Base-by-base conservation (phyloP, 192 early-diverging fungal genomes). In the Phlyctochytrium bullatum region DNA sequence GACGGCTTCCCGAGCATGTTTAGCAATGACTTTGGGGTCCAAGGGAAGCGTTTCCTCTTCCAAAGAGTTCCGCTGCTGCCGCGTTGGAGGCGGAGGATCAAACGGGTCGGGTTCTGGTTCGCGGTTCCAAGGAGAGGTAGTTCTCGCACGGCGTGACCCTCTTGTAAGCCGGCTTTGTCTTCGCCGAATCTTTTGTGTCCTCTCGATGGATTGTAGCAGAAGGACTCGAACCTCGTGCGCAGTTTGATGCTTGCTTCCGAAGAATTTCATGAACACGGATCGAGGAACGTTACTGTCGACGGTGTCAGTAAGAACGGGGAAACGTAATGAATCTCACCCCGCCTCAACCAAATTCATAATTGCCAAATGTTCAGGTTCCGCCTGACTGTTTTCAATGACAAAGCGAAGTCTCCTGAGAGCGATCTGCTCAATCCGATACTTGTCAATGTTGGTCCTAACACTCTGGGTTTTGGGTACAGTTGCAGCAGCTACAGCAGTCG, bases 171-270 rank as follows among this genome's bases (percentile, higher is more conserved):
- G 6, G 40, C 40, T 47, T 47, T 47, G 40, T 47, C 40, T 47
- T 20, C 20, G 6, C 20, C 71, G 69, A 25, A 73, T 59, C 30
- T 61, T 31, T 0, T 64, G 36, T n/a, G 73, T 50, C 16, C 65
- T 72, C 47, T 80, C 75, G 36, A 80, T 78, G 25, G 78, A 69
- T 51, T 78, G 75, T 32, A 80, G 73, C 27, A 80, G 62, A 25
- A 77, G 71, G n/a, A 80, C 75, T 33, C 75, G 72, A 12, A 80
- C 29, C 34, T 71, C 73, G 62, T 70, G 73, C 14, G 68, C 36
- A 29, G 69, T 76, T 34, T 40, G 32, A 52, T 62, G 67, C n/a
- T 61, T 54, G 24, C 66, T 53, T 24, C 78, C 78, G 70, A 80
- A 80, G 52, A 67, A 78, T n/a, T 51, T 16, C 27, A 32, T 47